Evolutionary conservation across 2,329 filamentous ascomycete genomes (phyloP), one percentile per base, ranked within the genome.

Genomic region (Orbilia javanica): DNA sequence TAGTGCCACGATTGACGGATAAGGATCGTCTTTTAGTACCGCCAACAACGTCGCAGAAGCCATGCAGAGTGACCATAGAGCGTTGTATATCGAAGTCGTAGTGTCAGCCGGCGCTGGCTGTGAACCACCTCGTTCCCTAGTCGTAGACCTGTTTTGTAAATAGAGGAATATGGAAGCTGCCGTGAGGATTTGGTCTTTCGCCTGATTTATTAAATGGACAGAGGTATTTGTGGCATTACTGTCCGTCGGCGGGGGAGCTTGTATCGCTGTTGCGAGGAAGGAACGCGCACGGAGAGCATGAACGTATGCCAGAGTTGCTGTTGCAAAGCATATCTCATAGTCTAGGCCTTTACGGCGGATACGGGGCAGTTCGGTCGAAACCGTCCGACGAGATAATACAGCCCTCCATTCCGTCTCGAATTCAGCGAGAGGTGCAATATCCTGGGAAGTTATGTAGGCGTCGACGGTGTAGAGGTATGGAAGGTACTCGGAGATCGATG

Each of bases 21-120:
- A 98, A 0, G 95, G 94, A 82, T 99, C 96, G 83, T 98, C 95
- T 81, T 98, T 98, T 62, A 97, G 84, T 0, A 98, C 93, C 0
- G 93, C 93, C 0, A 97, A 88, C 0, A 98, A 87, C 1, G 75
- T 79, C 3, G 75, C 75, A 10, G 69, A 79, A 20, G 75, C 75
- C 13, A 79, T 4, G 8, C 63, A 73, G 39, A 79, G 53, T 25
- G 63, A 74, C 57, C 67, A 52, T 18, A 74, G 29, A n/a, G 29
- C 82, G 7, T 83, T 80, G 65, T 85, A 84, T 4, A 89, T 86
- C 69, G 67, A 71, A 7, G 67, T 62, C 5, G 74, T 66, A 27
- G 67, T 62, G 25, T 78, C 92, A 87, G 0, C 87, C 89, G 65
- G 87, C 86, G 15, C 88, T 85, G 6, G 86, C 87, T 1, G 87